Base-by-base conservation (phyloP, 441 rosid genomes). In the Aleurites moluccanus region DNA sequence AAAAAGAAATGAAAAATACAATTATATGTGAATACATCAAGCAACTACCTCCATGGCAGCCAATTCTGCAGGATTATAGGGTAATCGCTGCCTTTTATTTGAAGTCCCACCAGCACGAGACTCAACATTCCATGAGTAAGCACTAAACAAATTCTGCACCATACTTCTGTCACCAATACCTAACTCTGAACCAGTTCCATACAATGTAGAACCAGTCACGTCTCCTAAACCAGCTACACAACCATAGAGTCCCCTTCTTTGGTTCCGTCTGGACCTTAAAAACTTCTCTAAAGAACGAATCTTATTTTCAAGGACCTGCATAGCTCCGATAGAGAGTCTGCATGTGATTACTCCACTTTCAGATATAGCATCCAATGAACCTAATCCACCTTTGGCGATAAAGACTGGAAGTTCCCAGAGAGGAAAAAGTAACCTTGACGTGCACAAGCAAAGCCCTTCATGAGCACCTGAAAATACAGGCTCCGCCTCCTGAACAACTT, bases 401-500 rank as follows among this genome's bases (percentile, higher is more conserved):
- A 92, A 84, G 69, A 92, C 91, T 61, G 97, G 92, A 72, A 96
- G 90, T 78, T 92, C 99, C 99, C 99, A 96, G 42, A 96, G 75
- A 21, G 99, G 97, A 74, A 92, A 89, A 70, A 96, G 84, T 85
- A 96, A 86, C 84, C 99, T 91, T 77, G 98, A 86, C 16, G 99
- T 80, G 80, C 97, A 93, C 80, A 96, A 85, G 86, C 97, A 92
- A 69, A 96, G 96, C 71, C 98, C 99, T 77, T 96, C 97, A 80
- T 92, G 88, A 25, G 94, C 98, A 81, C 97, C 98, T 18, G 99
- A 93, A 84, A 93, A 91, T 50, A 91, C 88, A 68, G 99, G 97
- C 82, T 91, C 98, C 7, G 97, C 94, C 84, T 93, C 98, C 85
- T 93, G 97, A 81, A 96, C 97, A 83, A 96, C 97, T 84, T 96